Evolutionary conservation across 192 early-diverging fungal genomes (phyloP).

Genomic region (Coemansia reversa): DNA sequence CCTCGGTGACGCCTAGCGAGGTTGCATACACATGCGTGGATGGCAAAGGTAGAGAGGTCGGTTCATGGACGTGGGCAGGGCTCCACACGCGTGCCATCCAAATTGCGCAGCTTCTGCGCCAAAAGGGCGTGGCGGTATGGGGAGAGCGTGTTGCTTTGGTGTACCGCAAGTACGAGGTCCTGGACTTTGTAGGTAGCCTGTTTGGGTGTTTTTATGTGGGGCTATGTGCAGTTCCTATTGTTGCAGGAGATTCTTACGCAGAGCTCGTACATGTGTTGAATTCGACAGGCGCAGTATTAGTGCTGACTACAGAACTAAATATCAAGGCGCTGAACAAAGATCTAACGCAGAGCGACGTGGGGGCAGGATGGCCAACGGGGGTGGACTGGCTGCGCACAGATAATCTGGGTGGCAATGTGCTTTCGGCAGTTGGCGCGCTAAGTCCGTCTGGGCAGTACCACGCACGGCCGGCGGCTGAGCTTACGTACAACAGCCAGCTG

Average conservation of each 20-base stretch:
- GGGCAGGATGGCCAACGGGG: conserved; percentile 62
- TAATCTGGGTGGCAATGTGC: conserved; percentile 62
- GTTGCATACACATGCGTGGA: conserved; percentile 71
- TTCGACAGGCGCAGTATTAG: conserved; percentile 63
- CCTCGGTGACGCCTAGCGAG: conserved; percentile 56
- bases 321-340: conserved; percentile 73
- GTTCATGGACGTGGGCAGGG: conserved; percentile 72
- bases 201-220: conserved; percentile 82
- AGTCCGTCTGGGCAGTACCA: conserved; percentile 28
- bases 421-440: conserved; percentile 45
- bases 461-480: conserved; percentile 17
- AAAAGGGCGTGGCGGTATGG: conserved; percentile 58
- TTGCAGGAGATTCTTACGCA: conserved; percentile 75
- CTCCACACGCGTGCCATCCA: conserved; percentile 70
- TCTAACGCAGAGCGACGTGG: conserved; percentile 53
- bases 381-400: conserved; percentile 85
- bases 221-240: conserved; percentile 80
- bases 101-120: conserved; percentile 64
- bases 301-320: conserved; percentile 81
- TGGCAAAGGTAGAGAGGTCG: conserved; percentile 68
- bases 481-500: conserved; percentile 11
- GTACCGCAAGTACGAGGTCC: conserved; percentile 75
- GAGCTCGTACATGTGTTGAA: conserved; percentile 76
- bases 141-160: conserved; percentile 76
- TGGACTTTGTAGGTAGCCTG: conserved; percentile 80